A percentile compares a stretch with the other conserved stretches of the same genome.
phyloP scores from a whole-genome alignment of 177 flowering plant genomes.

The Tripterygium wilfordii region DNA sequence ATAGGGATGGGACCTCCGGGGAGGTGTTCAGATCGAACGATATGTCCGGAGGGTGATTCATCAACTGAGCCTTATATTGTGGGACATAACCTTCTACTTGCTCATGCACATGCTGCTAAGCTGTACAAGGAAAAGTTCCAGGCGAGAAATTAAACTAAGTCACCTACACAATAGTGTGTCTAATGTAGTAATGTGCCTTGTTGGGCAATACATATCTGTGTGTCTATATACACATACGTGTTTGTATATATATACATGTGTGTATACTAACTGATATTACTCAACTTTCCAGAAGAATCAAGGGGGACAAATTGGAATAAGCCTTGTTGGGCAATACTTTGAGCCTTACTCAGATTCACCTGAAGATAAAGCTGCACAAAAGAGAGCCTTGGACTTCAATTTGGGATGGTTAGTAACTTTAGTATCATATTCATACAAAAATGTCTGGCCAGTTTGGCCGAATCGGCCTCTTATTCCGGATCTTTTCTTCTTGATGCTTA shows the following conservation, averaged over 20 bases:
- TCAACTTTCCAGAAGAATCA: conserved; percentile 7
- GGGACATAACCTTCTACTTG: conserved; percentile 21
- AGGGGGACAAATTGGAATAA: conserved; percentile 18
- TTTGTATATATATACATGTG: too few species aligned
- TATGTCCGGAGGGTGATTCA: conserved; percentile 3
- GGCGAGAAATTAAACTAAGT: conserved; percentile 6
- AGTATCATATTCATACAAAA: background rate
- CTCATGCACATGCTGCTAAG: conserved; percentile 30
- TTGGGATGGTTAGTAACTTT: conserved; percentile 27
- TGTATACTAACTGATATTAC: too few species aligned
- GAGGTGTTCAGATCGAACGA: conserved; percentile 3
- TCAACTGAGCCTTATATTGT: conserved; percentile 19
- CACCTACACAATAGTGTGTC: too few species aligned
- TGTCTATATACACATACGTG: too few species aligned
- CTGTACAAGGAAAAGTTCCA: conserved; percentile 26
- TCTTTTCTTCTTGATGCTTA: conserved; percentile 16
- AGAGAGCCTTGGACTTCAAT: conserved; percentile 10
- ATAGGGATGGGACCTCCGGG: conserved; percentile 4
- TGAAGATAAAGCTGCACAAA: conserved; percentile 9
- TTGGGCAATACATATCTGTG: too few species aligned
- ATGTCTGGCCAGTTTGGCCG: too few species aligned
- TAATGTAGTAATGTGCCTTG: too few species aligned
- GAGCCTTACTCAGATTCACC: conserved; percentile 10
- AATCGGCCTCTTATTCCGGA: too few species aligned
- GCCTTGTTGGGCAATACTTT: conserved; percentile 4